Evolutionary conservation across 176 grass and related monocot genomes (phyloP).

Genomic region (Melocanna baccifera): DNA sequence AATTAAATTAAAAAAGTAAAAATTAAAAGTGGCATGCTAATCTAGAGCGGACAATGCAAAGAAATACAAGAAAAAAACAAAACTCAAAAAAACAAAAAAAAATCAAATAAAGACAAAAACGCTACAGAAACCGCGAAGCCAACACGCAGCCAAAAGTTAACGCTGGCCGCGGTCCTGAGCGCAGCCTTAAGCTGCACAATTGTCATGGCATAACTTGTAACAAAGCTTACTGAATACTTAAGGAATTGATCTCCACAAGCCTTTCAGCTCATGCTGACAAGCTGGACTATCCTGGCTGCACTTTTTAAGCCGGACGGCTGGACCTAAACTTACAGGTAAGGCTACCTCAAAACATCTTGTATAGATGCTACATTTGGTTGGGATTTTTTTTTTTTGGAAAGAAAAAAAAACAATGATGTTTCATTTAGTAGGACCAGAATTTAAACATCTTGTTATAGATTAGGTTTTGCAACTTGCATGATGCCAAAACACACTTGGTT

Average conservation of each 20-base stretch:
- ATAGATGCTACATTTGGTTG: neutral
- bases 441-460: neutral
- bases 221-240: neutral
- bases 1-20: too few species aligned
- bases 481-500: constrained; percentile 6
- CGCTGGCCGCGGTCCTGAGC: too few species aligned
- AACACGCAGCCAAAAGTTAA: too few species aligned
- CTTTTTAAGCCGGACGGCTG: neutral
- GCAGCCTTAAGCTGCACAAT: neutral
- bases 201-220: neutral
- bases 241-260: neutral
- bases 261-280: constrained; percentile 17
- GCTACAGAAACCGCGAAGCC: too few species aligned
- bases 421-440: neutral
- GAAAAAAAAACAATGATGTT: neutral
- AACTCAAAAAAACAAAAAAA: too few species aligned
- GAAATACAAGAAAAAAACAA: too few species aligned
- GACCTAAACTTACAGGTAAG: neutral
- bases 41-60: too few species aligned
- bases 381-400: neutral
- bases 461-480: neutral
- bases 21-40: too few species aligned
- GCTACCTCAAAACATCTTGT: neutral
- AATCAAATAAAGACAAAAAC: too few species aligned
- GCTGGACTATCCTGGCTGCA: neutral